Evolutionary conservation across 148 eudicot genomes (phyloP), one percentile per base, ranked within the genome.

Genomic region (Amaranthus cruentus): DNA sequence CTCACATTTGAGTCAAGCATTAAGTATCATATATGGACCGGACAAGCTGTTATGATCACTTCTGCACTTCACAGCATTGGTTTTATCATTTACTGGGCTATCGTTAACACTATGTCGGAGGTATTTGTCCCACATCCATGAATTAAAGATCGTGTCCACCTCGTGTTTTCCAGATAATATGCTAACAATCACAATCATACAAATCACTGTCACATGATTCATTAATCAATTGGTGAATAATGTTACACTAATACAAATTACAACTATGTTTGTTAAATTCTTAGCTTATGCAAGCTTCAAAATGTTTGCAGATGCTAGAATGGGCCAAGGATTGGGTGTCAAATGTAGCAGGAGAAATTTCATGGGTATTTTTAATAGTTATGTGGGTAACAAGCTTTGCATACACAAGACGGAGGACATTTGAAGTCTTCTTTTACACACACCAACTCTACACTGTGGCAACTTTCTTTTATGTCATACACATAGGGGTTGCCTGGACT

Each of bases 1-100:
- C 83, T 87, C 47, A 85, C 91, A 6, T 88, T 80, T 18, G 88
- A 88, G 59, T 88, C 88, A 4, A 85, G 91, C 79, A 78, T 88
- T 75, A 88, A 88, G 68, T 88, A 88, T 62, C 91, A 88, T 78
- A 84, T 88, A 44, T 88, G 91, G 91, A 74, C 85, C 48, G 91
- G 91, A 2, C 91, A 88, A 69, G 73, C 77, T 12, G 85, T 85
- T 52, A 88, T 82, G 84, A 62, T 85, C 47, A 84, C 86, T 42
- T 81, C 85, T 52, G 76, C 83, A 21, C 65, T 78, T 38, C 91
- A 88, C 54, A 82, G 84, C 51, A 63, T 72, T 55, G 91, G 88
- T 13, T 88, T 85, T 78, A 28, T 88, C 18, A 81, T 84, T 73
- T 88, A 83, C 72, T 88, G 84, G 80, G 74, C 73, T 21, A 78